A percentile compares a stretch with the other conserved stretches of the same genome.
phyloP scores from a whole-genome alignment of 176 grass and related monocot genomes.

The Typha latifolia region DNA sequence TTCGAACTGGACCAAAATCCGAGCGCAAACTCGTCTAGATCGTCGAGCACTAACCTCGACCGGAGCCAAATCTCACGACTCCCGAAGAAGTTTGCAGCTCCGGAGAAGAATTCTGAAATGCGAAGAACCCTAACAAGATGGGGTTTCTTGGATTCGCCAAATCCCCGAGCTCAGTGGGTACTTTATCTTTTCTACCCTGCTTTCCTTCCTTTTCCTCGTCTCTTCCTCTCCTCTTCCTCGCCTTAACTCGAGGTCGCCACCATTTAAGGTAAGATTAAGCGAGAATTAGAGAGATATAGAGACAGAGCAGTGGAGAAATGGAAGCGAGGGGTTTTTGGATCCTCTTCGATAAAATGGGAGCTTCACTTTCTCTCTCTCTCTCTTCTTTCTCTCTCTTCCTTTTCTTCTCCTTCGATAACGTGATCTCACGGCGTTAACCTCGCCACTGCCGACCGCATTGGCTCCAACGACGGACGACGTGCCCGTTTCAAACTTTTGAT shows the following conservation, averaged over 20 bases:
- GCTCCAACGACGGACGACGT: background rate
- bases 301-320: background rate
- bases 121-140: background rate
- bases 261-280: conserved; percentile 9
- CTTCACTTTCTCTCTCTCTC: conserved; percentile 21
- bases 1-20: too few relatives aligned
- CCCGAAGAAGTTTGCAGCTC: background rate
- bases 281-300: conserved; percentile 18
- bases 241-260: conserved; percentile 15
- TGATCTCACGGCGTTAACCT: background rate
- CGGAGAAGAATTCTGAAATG: background rate
- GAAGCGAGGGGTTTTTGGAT: conserved; percentile 22
- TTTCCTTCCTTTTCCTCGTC: conserved; percentile 5
- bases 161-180: background rate
- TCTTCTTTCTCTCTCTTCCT: conserved; percentile 8
- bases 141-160: background rate
- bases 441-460: background rate
- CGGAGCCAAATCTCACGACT: background rate
- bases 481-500: background rate
- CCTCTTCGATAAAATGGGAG: conserved; percentile 14
- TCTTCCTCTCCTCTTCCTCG: conserved; percentile 9
- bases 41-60: too few relatives aligned
- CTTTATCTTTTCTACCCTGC: background rate
- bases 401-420: background rate
- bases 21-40: too few relatives aligned